Evolutionary conservation across 345 rosid species (phyloP), one percentile per base, ranked within the genome.

Genomic region (Arabidopsis suecica): DNA sequence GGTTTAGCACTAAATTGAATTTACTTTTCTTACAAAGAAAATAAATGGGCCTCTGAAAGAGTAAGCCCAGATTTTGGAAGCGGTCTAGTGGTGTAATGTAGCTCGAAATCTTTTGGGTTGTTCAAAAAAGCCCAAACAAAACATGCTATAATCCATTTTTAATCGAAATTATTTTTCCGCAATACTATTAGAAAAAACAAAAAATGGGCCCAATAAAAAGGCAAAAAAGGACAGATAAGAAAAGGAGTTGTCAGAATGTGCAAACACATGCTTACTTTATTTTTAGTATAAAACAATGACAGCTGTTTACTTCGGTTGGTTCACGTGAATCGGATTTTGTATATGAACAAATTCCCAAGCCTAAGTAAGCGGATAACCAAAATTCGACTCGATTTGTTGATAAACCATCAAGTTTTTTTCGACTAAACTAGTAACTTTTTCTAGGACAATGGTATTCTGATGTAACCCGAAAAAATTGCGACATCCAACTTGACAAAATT

Each of bases 221-320:
- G 7, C 25, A n/a, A 34, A 65, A 22, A 56, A 49, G 51, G 59
- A 76, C 70, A 76, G 79, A 76, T 69, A 69, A 61, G 79, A 61
- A 61, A 76, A 69, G 65, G 79, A 61, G 69, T 53, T 69, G 79
- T 69, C 79, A 76, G 79, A 69, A 54, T 76, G 74, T 76, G 79
- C 58, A 69, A 54, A 69, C 75, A 76, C 79, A 76, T 76, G 69
- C 47, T 75, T 38, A 49, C 63, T 68, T 76, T 6, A 16, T 62
- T 69, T 76, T 53, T 41, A 34, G 49, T 69, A 8, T 44, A 44
- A 13, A 5, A 68, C 34, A 61, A 69, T 45, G 79, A 76, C 75
- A 76, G 70, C 58, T 76, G 51, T 69, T 69, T 42, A 61, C 64
- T 76, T 76, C 3, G 63, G 69, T 76, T 76, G 69, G 49, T 61